Conservation (phyloP, 768 basidiomycete genomes). For the Xerocomus potaroensis region DNA sequence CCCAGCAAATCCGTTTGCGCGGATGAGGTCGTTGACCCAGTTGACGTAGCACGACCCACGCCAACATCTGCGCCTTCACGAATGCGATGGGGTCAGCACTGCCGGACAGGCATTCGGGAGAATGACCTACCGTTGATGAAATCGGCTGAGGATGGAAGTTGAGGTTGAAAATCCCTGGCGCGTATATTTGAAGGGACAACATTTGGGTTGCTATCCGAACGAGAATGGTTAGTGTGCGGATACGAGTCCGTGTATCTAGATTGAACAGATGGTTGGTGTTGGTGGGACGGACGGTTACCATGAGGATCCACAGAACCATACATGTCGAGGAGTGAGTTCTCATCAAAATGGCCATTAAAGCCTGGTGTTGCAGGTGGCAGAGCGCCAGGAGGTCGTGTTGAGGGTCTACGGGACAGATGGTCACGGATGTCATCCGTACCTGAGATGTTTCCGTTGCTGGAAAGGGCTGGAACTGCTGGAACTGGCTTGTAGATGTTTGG, state of each 20-base stretch:
- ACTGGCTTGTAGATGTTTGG: conserved; percentile 31
- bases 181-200: conserved; percentile 13
- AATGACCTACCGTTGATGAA: conserved; percentile 20
- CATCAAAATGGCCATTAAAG: conserved; percentile 19
- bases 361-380: conserved; percentile 27
- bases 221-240: conserved; percentile 10
- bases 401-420: conserved; percentile 17
- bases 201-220: conserved; percentile 11
- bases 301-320: conserved; percentile 18
- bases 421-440: conserved; percentile 21
- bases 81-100: conserved; percentile 3
- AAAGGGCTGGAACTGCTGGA: conserved; percentile 22
- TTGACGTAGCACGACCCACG: conserved; percentile 27
- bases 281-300: conserved; percentile 17
- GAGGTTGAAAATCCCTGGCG: conserved; percentile 18
- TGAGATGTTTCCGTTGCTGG: conserved; percentile 7
- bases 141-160: conserved; percentile 18
- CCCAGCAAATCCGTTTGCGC: conserved; percentile 20
- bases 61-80: conserved; percentile 16
- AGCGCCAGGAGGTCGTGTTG: conserved; percentile 28
- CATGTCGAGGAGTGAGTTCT: conserved; percentile 20
- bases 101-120: background rate
- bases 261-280: conserved; percentile 18
- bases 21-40: conserved; percentile 28
- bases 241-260: conserved; percentile 18